Evolutionary conservation across 148 eudicot genomes (phyloP).

Genomic region (Heliamphora exappendiculata): DNA sequence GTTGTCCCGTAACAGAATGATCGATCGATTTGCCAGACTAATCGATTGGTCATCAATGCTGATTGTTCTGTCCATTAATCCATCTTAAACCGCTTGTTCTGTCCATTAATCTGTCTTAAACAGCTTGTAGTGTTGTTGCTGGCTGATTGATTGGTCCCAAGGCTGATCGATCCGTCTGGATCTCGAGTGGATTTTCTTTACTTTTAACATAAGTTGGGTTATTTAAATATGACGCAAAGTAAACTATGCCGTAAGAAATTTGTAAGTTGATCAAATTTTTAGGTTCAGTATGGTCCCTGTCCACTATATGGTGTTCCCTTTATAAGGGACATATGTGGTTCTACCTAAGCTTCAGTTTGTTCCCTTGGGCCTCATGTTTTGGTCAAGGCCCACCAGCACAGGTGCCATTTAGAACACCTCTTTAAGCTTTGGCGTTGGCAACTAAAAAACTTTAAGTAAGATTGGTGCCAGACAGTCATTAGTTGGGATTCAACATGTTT

Average conservation of each 20-base stretch:
- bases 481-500: conserved; percentile 2
- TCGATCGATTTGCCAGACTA: no score
- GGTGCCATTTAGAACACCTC: neutral
- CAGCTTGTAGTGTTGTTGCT: no score
- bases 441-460: neutral
- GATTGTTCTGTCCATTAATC: no score
- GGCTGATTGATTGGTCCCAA: no score
- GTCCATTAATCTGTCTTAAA: no score
- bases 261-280: neutral
- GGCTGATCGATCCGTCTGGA: no score
- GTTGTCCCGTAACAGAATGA: no score
- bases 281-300: neutral
- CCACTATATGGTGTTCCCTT: neutral
- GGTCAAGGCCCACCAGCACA: neutral
- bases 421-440: neutral
- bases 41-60: no score
- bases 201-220: no score
- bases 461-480: neutral
- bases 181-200: no score
- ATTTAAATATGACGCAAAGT: neutral
- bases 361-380: neutral
- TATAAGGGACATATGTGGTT: neutral
- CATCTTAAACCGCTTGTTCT: no score
- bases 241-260: neutral
- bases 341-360: neutral